Evolutionary conservation across 129 eudicot genomes (phyloP), one percentile per base, ranked within the genome.

Genomic region (Flaveria trinervia): DNA sequence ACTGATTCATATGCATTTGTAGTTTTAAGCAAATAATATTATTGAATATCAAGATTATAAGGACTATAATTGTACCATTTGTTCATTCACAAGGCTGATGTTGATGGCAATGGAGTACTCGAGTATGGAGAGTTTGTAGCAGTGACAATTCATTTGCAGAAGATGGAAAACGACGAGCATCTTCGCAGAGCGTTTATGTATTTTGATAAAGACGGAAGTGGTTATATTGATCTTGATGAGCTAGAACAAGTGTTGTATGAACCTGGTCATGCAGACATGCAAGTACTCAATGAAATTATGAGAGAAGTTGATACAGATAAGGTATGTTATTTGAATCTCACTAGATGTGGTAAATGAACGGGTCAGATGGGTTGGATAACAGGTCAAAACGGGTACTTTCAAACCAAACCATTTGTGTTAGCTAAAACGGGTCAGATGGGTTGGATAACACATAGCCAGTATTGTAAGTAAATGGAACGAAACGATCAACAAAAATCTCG

Each of bases 91-190:
- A 44, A 93, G 98, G 98, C 98, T 70, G 98, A 93, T 86, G 97
- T 90, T 74, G 97, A 93, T 83, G 97, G 97, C 69, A 93, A 89
- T 65, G 98, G 98, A 71, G 86, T 90, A 39, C 87, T 93, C 52
- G 96, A 93, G 85, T 93, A 93, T 25, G 98, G 97, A 71, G 98
- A 93, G 89, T 93, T 93, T 85, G 98, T 93, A 68, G 97, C 98
- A 9, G 98, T 89, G 39, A 90, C 96, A 23, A 93, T 93, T 77
- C 98, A 93, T 83, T 72, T 93, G 68, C 97, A 93, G 76, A 90
- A 89, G 73, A 89, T 90, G 89, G 97, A 93, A 80, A 90, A 93
- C 9, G 98, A 93, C 30, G 98, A 88, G 78, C 98, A 93, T 80
- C 80, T 93, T 61, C 98, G 92, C 7, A 82, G 85, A 87, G 97